These are phyloP conservation scores for Ogataea henricii DNA, from an alignment of 805 yeast species.

Conservation along the genomic window DNA sequence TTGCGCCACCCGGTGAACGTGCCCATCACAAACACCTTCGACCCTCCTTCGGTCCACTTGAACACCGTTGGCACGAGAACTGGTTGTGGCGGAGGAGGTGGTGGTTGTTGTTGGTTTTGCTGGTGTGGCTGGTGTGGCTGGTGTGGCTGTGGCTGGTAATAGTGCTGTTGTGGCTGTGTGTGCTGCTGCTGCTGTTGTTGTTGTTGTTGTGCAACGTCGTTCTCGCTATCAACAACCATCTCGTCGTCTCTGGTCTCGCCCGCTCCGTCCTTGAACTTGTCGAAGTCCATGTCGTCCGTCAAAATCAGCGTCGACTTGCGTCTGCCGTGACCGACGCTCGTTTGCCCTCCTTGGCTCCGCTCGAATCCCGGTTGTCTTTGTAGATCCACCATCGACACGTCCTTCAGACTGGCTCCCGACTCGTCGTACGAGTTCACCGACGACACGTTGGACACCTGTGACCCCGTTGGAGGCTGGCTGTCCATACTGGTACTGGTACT, in stretches of 20 bases:
- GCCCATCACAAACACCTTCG: conserved; percentile 93
- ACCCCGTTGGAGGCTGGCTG: conserved; percentile 6
- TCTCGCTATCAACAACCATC: conserved; percentile 30
- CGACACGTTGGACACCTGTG: conserved; percentile 10
- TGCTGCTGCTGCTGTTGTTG: conserved; percentile 19
- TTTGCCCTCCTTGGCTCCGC: conserved; percentile 4
- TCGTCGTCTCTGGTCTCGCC: conserved; percentile 35
- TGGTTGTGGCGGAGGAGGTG: conserved; percentile 25
- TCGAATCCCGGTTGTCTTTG: conserved; percentile 18
- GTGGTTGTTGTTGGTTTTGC: background rate
- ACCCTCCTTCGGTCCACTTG: conserved; percentile 96
- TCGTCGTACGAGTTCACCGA: conserved; percentile 17
- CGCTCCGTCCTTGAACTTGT: conserved; percentile 45
- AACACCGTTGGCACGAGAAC: conserved; percentile 59
- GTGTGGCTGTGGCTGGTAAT: conserved; percentile 6
- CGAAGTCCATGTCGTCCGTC: conserved; percentile 65
- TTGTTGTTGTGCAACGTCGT: conserved; percentile 29
- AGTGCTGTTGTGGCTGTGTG: too few relatives aligned
- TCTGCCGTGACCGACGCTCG: conserved; percentile 32
- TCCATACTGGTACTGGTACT: conserved; percentile 9
- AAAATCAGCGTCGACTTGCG: conserved; percentile 73
- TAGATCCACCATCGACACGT: conserved; percentile 40
- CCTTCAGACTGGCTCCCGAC: conserved; percentile 25
- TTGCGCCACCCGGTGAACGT: conserved; percentile 98
- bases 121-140: conserved; percentile 8